These are phyloP conservation scores for Cryptosporidium ubiquitum DNA, from an alignment of 169 alveolate species.

Conservation along the genomic window DNA sequence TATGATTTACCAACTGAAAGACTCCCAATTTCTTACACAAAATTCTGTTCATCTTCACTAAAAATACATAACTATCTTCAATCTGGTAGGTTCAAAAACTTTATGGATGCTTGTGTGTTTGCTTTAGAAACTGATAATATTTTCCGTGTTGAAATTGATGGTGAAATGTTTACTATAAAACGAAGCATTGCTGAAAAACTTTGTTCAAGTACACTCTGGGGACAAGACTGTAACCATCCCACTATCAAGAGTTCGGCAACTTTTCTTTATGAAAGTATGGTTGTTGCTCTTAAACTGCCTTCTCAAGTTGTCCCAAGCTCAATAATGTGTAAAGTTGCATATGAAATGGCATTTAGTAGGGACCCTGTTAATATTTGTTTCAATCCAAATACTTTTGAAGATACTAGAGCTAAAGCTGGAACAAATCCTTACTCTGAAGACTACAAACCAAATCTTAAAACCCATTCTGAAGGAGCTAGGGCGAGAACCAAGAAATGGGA, in stretches of 20 bases:
- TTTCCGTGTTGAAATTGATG: slow-evolving; percentile 41
- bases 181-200: slow-evolving; percentile 17
- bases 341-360: slow-evolving; percentile 58
- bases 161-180: slow-evolving; percentile 39
- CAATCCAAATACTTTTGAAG: slow-evolving; percentile 6
- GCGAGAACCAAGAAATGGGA: slow-evolving; percentile 9
- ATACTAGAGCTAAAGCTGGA: slow-evolving; percentile 18
- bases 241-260: slow-evolving; percentile 14
- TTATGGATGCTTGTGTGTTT: slow-evolving; percentile 22
- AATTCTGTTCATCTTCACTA: slow-evolving; percentile 31
- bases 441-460: neutral
- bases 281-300: neutral
- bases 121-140: slow-evolving; percentile 16
- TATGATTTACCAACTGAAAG: neutral
- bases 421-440: slow-evolving; percentile 12
- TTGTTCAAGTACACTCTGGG: slow-evolving; percentile 60
- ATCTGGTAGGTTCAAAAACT: slow-evolving; percentile 24
- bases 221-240: slow-evolving; percentile 26
- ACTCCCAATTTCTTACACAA: slow-evolving; percentile 25
- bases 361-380: slow-evolving; percentile 34
- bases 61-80: slow-evolving; percentile 31
- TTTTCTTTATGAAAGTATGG: neutral
- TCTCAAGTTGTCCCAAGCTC: slow-evolving; percentile 20
- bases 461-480: neutral
- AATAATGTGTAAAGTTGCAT: slow-evolving; percentile 27